These are phyloP conservation scores for Thymus quinquecostatus DNA, from an alignment of 257 asterid species.

Conservation along the genomic window DNA sequence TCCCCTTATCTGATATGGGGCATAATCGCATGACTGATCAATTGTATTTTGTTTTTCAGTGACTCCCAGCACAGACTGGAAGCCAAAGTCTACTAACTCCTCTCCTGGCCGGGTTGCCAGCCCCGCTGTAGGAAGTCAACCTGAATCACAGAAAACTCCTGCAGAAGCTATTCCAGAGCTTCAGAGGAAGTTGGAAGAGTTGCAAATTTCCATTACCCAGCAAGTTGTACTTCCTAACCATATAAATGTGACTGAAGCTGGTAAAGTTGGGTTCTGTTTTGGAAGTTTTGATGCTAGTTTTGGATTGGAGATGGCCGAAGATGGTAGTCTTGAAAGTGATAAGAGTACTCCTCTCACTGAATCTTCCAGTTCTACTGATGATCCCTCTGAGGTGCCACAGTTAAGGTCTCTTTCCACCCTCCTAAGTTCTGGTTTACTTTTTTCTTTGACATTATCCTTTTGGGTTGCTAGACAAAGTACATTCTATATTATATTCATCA, in stretches of 20 bases:
- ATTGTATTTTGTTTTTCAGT: constrained; percentile 33
- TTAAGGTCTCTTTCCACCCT: constrained; percentile 53
- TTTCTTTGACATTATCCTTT: not conserved
- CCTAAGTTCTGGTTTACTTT: constrained; percentile 10
- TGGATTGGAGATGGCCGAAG: constrained; percentile 50
- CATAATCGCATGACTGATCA: constrained; percentile 11
- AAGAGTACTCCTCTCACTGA: constrained; percentile 50
- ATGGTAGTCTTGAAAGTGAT: constrained; percentile 40
- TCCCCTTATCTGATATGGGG: not conserved
- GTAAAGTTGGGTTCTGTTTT: constrained; percentile 82
- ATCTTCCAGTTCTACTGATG: constrained; percentile 56
- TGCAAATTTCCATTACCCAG: constrained; percentile 56
- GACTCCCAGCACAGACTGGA: constrained; percentile 79
- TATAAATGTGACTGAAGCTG: constrained; percentile 79
- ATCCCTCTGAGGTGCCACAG: constrained; percentile 50
- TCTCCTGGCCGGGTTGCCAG: constrained; percentile 39
- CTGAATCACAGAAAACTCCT: constrained; percentile 43
- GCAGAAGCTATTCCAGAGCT: constrained; percentile 51
- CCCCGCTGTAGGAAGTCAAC: constrained; percentile 46
- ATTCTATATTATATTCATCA: not conserved
- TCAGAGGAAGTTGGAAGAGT: constrained; percentile 63
- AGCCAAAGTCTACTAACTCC: constrained; percentile 71
- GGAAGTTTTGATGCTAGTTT: constrained; percentile 86
- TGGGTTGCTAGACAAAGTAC: not conserved
- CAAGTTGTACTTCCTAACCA: constrained; percentile 83